Conservation (phyloP, 2,329 filamentous ascomycete species). For the Chalara sp. region DNA sequence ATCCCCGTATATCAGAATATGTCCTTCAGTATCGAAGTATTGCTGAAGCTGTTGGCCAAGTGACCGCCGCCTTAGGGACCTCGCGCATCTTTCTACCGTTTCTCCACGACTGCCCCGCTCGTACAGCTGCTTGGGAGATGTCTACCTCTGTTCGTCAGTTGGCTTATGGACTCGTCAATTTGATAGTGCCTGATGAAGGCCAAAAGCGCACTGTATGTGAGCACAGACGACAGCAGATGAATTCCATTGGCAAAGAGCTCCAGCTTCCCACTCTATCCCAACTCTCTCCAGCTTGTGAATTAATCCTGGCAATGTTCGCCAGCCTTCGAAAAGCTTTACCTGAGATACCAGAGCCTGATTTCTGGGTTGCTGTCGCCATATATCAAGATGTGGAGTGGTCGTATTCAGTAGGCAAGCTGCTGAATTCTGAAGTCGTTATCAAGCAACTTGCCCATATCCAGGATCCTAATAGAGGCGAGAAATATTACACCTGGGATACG, state of each 20-base stretch:
- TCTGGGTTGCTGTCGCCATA: slow-evolving; percentile 22
- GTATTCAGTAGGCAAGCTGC: slow-evolving; percentile 14
- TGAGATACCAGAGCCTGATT: slow-evolving; percentile 5
- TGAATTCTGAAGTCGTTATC: slow-evolving; percentile 7
- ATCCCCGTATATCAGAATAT: slow-evolving; percentile 44
- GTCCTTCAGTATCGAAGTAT: slow-evolving; percentile 34
- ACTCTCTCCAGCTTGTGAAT: slow-evolving; percentile 18
- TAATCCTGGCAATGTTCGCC: slow-evolving; percentile 11
- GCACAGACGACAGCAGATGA: slow-evolving; percentile 21
- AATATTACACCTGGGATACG: slow-evolving; percentile 23
- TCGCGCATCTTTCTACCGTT: slow-evolving; percentile 56
- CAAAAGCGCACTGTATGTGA: slow-evolving; percentile 19
- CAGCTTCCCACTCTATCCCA: slow-evolving; percentile 16
- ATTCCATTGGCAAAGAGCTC: slow-evolving; percentile 20
- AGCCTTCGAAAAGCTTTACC: slow-evolving; percentile 11
- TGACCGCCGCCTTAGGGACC: neutral
- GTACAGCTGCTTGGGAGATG: slow-evolving; percentile 50
- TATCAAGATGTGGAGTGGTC: slow-evolving; percentile 25
- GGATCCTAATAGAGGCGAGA: neutral
- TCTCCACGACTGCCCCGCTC: slow-evolving; percentile 49
- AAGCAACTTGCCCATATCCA: slow-evolving; percentile 7
- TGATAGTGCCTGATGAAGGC: slow-evolving; percentile 22
- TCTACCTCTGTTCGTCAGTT: slow-evolving; percentile 43
- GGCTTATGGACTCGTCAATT: slow-evolving; percentile 46
- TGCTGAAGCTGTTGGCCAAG: slow-evolving; percentile 17